A percentile compares a stretch with the other conserved stretches of the same genome.
phyloP scores from a whole-genome alignment of 345 rosid genomes.

The Populus nigra region DNA sequence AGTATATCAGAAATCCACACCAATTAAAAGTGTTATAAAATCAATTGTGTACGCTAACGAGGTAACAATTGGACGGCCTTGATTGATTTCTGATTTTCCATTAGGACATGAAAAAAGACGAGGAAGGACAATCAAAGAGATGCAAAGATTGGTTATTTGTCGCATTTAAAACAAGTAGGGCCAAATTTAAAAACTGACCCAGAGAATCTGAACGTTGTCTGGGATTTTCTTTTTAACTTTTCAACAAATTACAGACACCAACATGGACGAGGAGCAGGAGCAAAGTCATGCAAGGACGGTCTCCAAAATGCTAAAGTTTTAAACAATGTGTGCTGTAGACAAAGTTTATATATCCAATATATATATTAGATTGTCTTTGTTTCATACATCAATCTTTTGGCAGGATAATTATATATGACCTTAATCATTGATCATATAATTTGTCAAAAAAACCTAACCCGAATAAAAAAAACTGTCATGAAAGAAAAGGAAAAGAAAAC shows the following conservation, averaged over 20 bases:
- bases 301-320: neutral
- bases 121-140: neutral
- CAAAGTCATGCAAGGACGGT: slow-evolving; percentile 5
- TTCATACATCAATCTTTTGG: neutral
- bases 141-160: neutral
- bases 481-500: too few species aligned
- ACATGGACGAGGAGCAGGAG: slow-evolving; percentile 3
- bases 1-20: neutral
- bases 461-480: too few species aligned
- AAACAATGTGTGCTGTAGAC: neutral
- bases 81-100: neutral
- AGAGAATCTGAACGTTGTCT: slow-evolving; percentile 15
- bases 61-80: slow-evolving; percentile 8
- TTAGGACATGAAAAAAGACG: neutral
- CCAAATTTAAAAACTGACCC: neutral
- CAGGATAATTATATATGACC: too few species aligned
- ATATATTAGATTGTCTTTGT: neutral
- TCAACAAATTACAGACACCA: slow-evolving; percentile 5
- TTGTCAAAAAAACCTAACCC: too few species aligned
- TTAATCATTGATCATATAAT: too few species aligned
- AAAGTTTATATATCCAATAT: neutral
- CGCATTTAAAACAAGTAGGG: neutral
- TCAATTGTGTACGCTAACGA: neutral
- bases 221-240: neutral
- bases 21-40: neutral